Evolutionary conservation across 2,329 filamentous ascomycete genomes (phyloP), one percentile per base, ranked within the genome.

Genomic region (Tolypocladium amazonense): DNA sequence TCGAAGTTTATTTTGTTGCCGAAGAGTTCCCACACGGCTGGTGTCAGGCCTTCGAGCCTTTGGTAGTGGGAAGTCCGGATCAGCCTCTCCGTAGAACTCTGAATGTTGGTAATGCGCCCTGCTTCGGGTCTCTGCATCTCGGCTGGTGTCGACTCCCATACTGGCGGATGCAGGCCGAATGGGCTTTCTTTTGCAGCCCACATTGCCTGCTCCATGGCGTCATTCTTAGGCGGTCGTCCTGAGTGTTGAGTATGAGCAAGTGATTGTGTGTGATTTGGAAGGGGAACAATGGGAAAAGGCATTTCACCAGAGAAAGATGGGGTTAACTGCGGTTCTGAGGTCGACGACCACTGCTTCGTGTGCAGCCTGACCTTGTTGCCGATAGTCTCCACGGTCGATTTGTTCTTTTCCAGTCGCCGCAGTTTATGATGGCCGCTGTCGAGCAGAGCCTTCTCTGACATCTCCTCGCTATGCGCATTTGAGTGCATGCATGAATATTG

Each of bases 341-440:
- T 75, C 4, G 79, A 82, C 5, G 78, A 81, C 81, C 81, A 84
- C 59, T 79, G 76, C 25, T 74, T 72, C 1, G 72, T 73, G 30
- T 77, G 72, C 30, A 73, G 73, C 59, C 66, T 74, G 2, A 78
- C 68, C 63, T 59, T 74, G 67, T 30, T 68, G 60, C 43, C 71
- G 67, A 61, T 58, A 27, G 65, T 60, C 54, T 65, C 63, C n/a
- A 76, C 66, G 3, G 67, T 69, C 37, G 75, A 69, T 64, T 80
- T 81, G 14, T 70, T 69, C 33, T 65, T 67, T 59, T 76, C 73
- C 27, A 73, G 81, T 62, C 75, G 76, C 60, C 78, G 75, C 55
- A 81, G 69, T 59, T 72, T 76, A 20, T 74, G 72, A 30, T 71
- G 65, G 41, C 75, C 70, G 9, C 63, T 70, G 39, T 71, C 67